Evolutionary conservation across 345 rosid species (phyloP).

Genomic region (Acer negundo): DNA sequence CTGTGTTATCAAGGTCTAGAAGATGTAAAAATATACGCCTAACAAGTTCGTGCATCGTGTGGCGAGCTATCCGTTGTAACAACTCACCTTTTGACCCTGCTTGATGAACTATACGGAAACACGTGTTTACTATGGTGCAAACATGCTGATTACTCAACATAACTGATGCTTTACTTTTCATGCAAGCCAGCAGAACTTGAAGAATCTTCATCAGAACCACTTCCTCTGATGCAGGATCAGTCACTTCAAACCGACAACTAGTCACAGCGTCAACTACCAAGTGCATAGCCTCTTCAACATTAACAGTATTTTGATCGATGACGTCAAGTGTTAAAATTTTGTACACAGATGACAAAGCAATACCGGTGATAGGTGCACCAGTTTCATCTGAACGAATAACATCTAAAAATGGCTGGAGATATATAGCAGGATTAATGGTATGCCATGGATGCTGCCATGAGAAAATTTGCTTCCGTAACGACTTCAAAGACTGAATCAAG

Average conservation of each 20-base stretch:
- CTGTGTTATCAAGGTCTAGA: conserved; percentile 75
- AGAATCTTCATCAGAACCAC: conserved; percentile 98
- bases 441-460: conserved; percentile 92
- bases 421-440: conserved; percentile 71
- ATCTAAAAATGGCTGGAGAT: conserved; percentile 90
- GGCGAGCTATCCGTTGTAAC: conserved; percentile 88
- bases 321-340: conserved; percentile 80
- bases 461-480: conserved; percentile 79
- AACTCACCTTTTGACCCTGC: conserved; percentile 78
- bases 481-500: conserved; percentile 84
- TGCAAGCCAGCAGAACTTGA: conserved; percentile 92
- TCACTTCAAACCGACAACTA: conserved; percentile 96
- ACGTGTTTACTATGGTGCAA: conserved; percentile 93
- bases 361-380: conserved; percentile 91
- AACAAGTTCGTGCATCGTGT: conserved; percentile 90
- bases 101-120: conserved; percentile 97
- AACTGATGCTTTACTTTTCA: conserved; percentile 90
- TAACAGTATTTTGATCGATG: conserved; percentile 72
- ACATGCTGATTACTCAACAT: conserved; percentile 96
- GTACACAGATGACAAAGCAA: conserved; percentile 88
- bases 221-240: conserved; percentile 98
- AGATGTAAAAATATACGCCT: conserved; percentile 93
- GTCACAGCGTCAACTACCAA: conserved; percentile 96
- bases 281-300: conserved; percentile 91
- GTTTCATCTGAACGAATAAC: conserved; percentile 92